Evolutionary conservation across 2,329 filamentous ascomycete genomes (phyloP).

Genomic region (Xylariaceae sp.): DNA sequence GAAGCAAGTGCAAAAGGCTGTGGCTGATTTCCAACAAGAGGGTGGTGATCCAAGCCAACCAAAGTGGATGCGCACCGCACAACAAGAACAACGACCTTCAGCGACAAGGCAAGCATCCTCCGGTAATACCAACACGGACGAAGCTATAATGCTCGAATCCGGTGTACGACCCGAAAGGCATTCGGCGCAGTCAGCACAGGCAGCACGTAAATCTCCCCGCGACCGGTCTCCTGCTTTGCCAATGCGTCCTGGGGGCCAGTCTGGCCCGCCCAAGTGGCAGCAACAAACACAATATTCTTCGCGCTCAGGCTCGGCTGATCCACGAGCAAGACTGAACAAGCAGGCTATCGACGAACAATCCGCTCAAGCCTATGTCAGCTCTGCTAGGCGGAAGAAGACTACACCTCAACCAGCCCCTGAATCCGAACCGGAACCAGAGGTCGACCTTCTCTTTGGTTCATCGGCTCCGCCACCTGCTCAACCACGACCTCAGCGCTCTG

Average conservation of each 20-base stretch:
- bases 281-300: slow-evolving; percentile 40
- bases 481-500: slow-evolving; percentile 17
- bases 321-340: slow-evolving; percentile 62
- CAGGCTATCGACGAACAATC: slow-evolving; percentile 75
- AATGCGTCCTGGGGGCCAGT: slow-evolving; percentile 38
- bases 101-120: slow-evolving; percentile 31
- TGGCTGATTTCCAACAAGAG: slow-evolving; percentile 74
- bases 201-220: slow-evolving; percentile 31
- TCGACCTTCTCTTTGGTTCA: slow-evolving; percentile 62
- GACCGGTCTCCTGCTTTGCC: slow-evolving; percentile 49
- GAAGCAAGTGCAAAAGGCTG: slow-evolving; percentile 88
- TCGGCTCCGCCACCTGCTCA: slow-evolving; percentile 30
- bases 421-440: slow-evolving; percentile 43
- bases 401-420: slow-evolving; percentile 42
- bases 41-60: slow-evolving; percentile 77
- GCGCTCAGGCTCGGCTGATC: slow-evolving; percentile 34
- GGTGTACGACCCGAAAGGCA: slow-evolving; percentile 52
- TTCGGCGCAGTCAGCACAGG: slow-evolving; percentile 29
- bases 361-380: slow-evolving; percentile 81
- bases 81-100: slow-evolving; percentile 41
- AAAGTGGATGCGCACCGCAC: slow-evolving; percentile 88
- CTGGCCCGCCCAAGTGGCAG: slow-evolving; percentile 57
- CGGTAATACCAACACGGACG: slow-evolving; percentile 61
- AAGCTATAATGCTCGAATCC: slow-evolving; percentile 75
- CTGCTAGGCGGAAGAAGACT: slow-evolving; percentile 72